Conservation (phyloP, 148 eudicot species). For the Arbutus unedo region DNA sequence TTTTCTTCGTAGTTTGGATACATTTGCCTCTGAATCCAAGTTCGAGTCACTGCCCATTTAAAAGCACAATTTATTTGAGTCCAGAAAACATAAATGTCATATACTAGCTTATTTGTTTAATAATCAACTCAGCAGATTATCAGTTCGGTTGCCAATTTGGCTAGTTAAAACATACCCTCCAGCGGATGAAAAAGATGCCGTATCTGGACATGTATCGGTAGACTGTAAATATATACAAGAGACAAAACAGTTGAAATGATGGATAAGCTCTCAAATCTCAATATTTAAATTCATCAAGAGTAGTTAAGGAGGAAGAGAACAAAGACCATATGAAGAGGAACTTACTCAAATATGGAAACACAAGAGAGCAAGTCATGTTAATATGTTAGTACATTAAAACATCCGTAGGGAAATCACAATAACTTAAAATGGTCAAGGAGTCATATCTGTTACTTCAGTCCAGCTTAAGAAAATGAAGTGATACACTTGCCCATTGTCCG, state of each 20-base stretch:
- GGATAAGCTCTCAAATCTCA: neutral
- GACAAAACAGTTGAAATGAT: neutral
- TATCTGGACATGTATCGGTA: neutral
- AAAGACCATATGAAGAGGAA: neutral
- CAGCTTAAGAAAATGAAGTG: neutral
- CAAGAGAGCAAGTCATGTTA: neutral
- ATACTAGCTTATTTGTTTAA: neutral
- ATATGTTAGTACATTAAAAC: neutral
- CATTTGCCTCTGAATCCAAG: neutral
- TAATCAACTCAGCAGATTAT: neutral
- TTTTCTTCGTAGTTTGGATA: conserved; percentile 10
- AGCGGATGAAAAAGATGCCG: conserved; percentile 7
- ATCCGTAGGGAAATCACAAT: too few species aligned
- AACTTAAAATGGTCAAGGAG: too few species aligned
- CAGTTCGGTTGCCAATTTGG: neutral
- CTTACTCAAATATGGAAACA: neutral
- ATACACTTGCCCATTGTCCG: neutral
- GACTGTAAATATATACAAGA: conserved; percentile 5
- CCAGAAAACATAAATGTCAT: neutral
- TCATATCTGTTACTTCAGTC: neutral
- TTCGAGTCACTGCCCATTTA: neutral
- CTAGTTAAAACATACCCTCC: conserved; percentile 3
- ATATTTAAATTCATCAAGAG: neutral
- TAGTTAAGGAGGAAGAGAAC: neutral
- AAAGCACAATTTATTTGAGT: neutral